A percentile compares a stretch with the other conserved stretches of the same genome.
Conservation (phyloP, 2,329 filamentous ascomycete species). For the Neonectria faginata region DNA sequence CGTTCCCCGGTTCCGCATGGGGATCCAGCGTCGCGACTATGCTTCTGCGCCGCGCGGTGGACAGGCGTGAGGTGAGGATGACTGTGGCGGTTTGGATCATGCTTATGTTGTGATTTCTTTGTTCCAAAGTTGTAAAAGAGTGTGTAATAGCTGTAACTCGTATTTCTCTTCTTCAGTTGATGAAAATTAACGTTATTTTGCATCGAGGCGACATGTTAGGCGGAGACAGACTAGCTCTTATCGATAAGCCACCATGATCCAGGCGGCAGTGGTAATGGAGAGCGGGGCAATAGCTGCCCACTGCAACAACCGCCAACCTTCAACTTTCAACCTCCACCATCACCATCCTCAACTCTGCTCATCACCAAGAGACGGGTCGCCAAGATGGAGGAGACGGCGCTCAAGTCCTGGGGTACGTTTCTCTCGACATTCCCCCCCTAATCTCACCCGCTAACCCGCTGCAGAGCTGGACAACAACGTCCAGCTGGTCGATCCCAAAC, state of each 20-base stretch:
- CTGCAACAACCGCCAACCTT: slow-evolving; percentile 11
- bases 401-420: slow-evolving; percentile 48
- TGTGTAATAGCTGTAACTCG: neutral
- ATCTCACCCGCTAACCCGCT: slow-evolving; percentile 27
- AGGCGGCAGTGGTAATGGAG: slow-evolving; percentile 16
- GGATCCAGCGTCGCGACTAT: slow-evolving; percentile 39
- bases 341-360: slow-evolving; percentile 26
- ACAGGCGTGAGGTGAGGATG: slow-evolving; percentile 30
- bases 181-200: neutral
- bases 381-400: slow-evolving; percentile 48
- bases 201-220: neutral
- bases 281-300: slow-evolving; percentile 41
- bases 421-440: neutral
- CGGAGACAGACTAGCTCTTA: slow-evolving; percentile 37
- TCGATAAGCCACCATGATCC: slow-evolving; percentile 37
- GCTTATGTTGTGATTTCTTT: too few species aligned
- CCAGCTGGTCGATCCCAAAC: slow-evolving; percentile 83
- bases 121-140: too few species aligned
- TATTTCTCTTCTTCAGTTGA: neutral
- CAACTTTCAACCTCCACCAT: slow-evolving; percentile 25
- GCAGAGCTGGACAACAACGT: slow-evolving; percentile 89
- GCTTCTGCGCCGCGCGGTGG: slow-evolving; percentile 32
- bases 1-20: slow-evolving; percentile 43
- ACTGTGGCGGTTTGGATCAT: neutral
- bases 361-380: slow-evolving; percentile 29